Base-by-base conservation (phyloP, 2,329 filamentous ascomycete genomes). In the Xylaria sp. region DNA sequence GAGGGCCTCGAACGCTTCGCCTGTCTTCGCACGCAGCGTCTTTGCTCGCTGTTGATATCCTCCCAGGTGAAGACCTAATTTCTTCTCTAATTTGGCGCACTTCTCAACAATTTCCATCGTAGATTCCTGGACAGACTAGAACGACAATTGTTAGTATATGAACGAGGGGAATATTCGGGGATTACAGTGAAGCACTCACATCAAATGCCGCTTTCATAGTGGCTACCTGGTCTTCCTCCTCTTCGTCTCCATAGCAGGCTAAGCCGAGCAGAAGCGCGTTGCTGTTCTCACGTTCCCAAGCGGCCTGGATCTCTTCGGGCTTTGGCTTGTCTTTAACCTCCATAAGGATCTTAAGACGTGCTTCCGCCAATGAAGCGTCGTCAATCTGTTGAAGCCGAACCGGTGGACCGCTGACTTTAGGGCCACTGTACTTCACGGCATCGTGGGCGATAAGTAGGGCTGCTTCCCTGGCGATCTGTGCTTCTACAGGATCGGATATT, bases 41-140 rank as follows among this genome's bases (percentile, higher is more conserved):
- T 92, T 92, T 29, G 91, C 86, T 26, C 94, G 88, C 63, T 92
- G 87, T 70, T 92, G 87, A 74, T 99, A 99, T 13, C 94, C 94
- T 20, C 92, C 92, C 2, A 96, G 85, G 65, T 94, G 88, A 49
- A 96, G 79, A 0, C 81, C 80, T n/a, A 99, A 83, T 74, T 94
- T 97, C 82, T 96, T 96, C 74, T 97, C 92, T 1, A 96, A 78
- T 72, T 93, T 95, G 69, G 91, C 91, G 49, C 90, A 90, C 52
- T 87, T 83, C 63, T 93, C 87, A 2, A 92, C 94, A 0, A 86
- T 85, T 2, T 82, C 77, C 63, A 90, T 81, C 58, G 96, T 89
- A 7, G 82, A 79, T 43, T 90, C 83, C 72, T 94, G 89, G 1
- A 92, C 82, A 42, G 80, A 81, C 86, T 89, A 22, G 40, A 49